These are phyloP conservation scores for Exophiala alcalophila DNA, from an alignment of 2,329 filamentous ascomycete species.

Conservation along the genomic window DNA sequence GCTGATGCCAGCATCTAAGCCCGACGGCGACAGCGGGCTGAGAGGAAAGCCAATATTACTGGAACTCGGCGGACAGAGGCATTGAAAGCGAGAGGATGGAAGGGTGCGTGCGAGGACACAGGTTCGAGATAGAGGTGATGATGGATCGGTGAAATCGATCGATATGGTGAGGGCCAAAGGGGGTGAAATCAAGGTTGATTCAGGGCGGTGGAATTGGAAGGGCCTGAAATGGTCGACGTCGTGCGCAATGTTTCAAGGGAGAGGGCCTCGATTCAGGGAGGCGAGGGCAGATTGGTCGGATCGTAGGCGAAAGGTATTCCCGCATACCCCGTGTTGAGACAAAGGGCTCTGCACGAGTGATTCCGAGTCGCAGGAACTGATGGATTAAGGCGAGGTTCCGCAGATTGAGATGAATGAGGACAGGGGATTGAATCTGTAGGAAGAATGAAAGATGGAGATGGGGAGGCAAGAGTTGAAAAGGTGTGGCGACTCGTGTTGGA, in stretches of 20 bases:
- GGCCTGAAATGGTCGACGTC: neutral
- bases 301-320: no score
- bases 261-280: no score
- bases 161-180: neutral
- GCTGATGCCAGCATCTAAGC: slow-evolving; percentile 13
- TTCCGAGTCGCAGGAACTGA: no score
- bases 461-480: no score
- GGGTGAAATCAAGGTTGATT: slow-evolving; percentile 13
- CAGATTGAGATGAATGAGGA: no score
- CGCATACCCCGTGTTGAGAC: no score
- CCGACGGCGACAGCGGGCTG: neutral
- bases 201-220: neutral
- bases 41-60: neutral
- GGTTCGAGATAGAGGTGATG: neutral
- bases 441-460: no score
- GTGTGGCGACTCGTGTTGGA: no score
- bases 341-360: no score
- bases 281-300: no score
- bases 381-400: no score
- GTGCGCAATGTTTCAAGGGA: slow-evolving; percentile 17
- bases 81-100: slow-evolving; percentile 2
- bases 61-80: slow-evolving; percentile 3
- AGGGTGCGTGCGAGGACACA: neutral
- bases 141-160: neutral
- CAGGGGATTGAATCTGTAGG: no score